Base-by-base conservation (phyloP, 2,329 filamentous ascomycete species). In the Fusarium humuli region DNA sequence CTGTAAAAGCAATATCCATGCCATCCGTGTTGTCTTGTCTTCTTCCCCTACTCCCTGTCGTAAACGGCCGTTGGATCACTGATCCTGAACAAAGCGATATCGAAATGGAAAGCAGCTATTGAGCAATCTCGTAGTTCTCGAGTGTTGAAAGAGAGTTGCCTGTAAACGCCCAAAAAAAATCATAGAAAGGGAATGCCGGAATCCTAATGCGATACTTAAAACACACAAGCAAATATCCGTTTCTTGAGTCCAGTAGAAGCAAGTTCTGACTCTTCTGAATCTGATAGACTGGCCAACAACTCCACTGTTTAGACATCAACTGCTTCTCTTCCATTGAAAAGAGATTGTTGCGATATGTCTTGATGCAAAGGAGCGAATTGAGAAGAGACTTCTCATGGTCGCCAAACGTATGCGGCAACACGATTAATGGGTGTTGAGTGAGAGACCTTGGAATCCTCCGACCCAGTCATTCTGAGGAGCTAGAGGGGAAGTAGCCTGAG, bases 371-470 rank as follows among this genome's bases (percentile, higher is more conserved):
- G 58, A 57, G 56, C 27, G 58, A 46, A 34, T 34, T 57, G 64
- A 61, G 23, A 66, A 59, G n/a, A 48, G 9, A n/a, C 30, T 41
- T 56, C 52, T 54, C 47, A 42, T 41, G 40, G 53, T 58, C 20
- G 40, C 58, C 58, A 52, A 65, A 60, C 42, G 45, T 54, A 53
- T 59, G 42, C 61, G 56, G 40, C 30, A 34, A 49, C 40, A 59
- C 49, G 23, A 67, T 81, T 76, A 88, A 65, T 86, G 86, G 70
- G 88, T 87, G 75, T 92, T 92, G 68, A 94, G 85, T 4, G 92
- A 94, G 20, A 94, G 81, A 12, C 91, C 88, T 77, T 94, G 91
- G 77, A 93, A 93, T 8, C 85, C 80, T 56, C 83, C 82, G 27
- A 85, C 81, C 90, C 91, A 92, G 52, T 92, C 90, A 49, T 84